Base-by-base conservation (phyloP, 2,329 filamentous ascomycete species). In the Fusarium fracticaudum region DNA sequence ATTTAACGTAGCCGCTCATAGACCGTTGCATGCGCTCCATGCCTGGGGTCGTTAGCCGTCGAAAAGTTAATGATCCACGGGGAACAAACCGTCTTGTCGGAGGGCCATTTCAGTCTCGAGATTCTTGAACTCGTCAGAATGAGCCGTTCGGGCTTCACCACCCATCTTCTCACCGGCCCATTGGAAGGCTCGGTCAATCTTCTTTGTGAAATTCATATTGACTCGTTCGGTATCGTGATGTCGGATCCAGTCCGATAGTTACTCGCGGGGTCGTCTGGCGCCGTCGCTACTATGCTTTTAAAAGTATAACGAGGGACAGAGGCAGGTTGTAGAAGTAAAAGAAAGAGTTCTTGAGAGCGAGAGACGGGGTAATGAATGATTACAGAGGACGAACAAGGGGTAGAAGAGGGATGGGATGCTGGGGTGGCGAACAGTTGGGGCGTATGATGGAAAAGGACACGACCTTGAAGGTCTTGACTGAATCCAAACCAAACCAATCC, bases 141-240 rank as follows among this genome's bases (percentile, higher is more conserved):
- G 91, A 81, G 88, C 91, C 15, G 96, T 98, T 85, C 95, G 96
- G 84, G 92, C 89, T 84, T 98, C 95, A 75, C 90, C 91, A 78
- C 96, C 96, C 94, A 98, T 98, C 85, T 95, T 94, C 86, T 98
- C 96, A 77, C 94, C 94, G 43, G 95, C 94, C 96, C 96, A 98
- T 92, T 98, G 96, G 87, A 96, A 97, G 87, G 97, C 92, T 80
- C 96, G 93, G 85, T 95, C 96, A 81, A 98, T 91, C 83, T 97
- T 98, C 88, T 97, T 98, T 84, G 86, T 88, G 79, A 90, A 86
- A 77, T 87, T 85, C 88, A 90, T 90, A 40, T 48, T 81, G 71
- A 53, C 67, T 59, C 43, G 57, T 57, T 68, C 33, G 50, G 65
- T 67, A 51, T 54, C 59, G 66, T 54, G 41, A 61, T 48, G 59